These are phyloP conservation scores for Pterulicium gracile DNA, from an alignment of 1,284 basidiomycete genomes.

Conservation along the genomic window DNA sequence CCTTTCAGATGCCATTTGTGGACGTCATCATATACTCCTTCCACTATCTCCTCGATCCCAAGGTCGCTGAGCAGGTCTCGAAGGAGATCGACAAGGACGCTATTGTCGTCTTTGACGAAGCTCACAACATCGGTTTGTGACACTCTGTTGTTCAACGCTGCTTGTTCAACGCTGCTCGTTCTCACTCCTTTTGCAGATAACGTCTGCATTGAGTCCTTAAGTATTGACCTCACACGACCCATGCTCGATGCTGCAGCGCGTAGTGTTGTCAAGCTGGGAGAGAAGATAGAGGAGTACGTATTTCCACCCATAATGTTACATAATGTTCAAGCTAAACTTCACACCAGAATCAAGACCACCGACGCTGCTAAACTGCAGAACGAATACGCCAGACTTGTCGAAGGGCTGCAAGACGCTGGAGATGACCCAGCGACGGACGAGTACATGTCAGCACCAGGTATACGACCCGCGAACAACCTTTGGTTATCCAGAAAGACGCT, in stretches of 20 bases:
- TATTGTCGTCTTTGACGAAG: constrained; percentile 99
- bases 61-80: constrained; percentile 98
- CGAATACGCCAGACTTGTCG: constrained; percentile 94
- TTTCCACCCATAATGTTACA: constrained; percentile 2
- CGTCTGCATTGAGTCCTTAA: constrained; percentile 97
- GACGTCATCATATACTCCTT: constrained; percentile 99
- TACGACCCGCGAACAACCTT: constrained; percentile 7
- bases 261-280: constrained; percentile 80
- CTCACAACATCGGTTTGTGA: constrained; percentile 89
- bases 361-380: constrained; percentile 94
- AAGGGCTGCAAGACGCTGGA: constrained; percentile 79
- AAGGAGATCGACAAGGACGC: constrained; percentile 96
- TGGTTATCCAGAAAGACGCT: constrained; percentile 5
- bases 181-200: constrained; percentile 53
- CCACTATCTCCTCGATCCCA: constrained; percentile 97
- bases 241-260: constrained; percentile 95
- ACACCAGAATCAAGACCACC: constrained; percentile 77
- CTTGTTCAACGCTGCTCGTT: not conserved
- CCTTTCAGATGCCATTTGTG: constrained; percentile 84
- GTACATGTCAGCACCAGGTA: constrained; percentile 87
- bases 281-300: constrained; percentile 87
- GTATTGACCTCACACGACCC: constrained; percentile 95
- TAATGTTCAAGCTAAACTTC: constrained; percentile 3
- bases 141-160: not conserved
- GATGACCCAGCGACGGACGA: constrained; percentile 55